A percentile compares a stretch with the other conserved stretches of the same genome.
phyloP scores from a whole-genome alignment of 345 rosid genomes.

The Cochlearia excelsa region DNA sequence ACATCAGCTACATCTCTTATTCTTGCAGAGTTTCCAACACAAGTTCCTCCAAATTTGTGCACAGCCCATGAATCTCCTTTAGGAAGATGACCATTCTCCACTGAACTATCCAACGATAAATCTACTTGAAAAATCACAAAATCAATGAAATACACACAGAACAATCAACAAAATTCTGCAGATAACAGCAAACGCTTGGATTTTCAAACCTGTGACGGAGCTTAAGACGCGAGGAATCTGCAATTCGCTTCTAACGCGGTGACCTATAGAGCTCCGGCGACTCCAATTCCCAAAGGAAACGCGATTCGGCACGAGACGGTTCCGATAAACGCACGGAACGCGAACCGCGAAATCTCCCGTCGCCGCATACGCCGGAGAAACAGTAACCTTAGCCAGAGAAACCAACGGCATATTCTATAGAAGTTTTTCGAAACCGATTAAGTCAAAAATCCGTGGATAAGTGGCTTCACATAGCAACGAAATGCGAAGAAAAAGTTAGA shows the following conservation, averaged over 20 bases:
- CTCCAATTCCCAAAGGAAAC: conserved; percentile 21
- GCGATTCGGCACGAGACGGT: conserved; percentile 31
- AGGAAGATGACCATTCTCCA: conserved; percentile 49
- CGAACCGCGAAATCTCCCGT: conserved; percentile 27
- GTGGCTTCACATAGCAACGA: background rate
- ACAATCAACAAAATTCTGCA: background rate
- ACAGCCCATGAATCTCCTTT: conserved; percentile 84
- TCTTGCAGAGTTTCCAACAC: conserved; percentile 84
- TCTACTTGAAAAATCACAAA: conserved; percentile 33
- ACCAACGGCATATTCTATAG: conserved; percentile 33
- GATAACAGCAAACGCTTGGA: conserved; percentile 1
- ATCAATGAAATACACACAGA: conserved; percentile 36
- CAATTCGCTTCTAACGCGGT: conserved; percentile 38
- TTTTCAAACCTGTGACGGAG: conserved; percentile 53
- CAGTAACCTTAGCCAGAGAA: conserved; percentile 30
- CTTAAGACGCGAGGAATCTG: conserved; percentile 35
- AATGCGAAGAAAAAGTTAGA: background rate
- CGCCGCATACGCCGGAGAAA: conserved; percentile 13
- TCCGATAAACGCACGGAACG: conserved; percentile 22
- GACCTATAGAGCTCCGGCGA: conserved; percentile 26
- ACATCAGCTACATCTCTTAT: conserved; percentile 81
- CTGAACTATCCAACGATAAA: conserved; percentile 44
- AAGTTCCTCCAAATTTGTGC: conserved; percentile 97
- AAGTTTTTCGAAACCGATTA: background rate
- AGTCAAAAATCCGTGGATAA: conserved; percentile 25